A percentile compares a stretch with the other conserved stretches of the same genome.
phyloP scores from a whole-genome alignment of 2,329 filamentous ascomycete genomes.

The Coleophoma crateriformis region DNA sequence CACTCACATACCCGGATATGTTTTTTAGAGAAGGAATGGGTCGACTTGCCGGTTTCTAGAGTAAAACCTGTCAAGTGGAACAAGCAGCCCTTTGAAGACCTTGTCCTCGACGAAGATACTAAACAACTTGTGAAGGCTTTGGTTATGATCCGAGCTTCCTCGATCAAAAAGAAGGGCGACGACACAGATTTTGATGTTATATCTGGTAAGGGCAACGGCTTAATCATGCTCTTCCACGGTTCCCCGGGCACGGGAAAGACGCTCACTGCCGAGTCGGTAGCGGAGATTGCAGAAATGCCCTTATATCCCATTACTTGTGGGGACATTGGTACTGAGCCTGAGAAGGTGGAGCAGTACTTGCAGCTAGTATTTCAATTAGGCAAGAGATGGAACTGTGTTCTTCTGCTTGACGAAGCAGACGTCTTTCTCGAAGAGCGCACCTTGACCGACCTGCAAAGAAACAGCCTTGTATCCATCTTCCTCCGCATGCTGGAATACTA shows the following conservation, averaged over 20 bases:
- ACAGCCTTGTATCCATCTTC: slow-evolving; percentile 8
- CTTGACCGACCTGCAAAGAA: slow-evolving; percentile 5
- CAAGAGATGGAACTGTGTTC: slow-evolving; percentile 11
- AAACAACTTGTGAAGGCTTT: slow-evolving; percentile 40
- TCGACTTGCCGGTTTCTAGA: not conserved
- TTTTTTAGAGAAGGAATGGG: not conserved
- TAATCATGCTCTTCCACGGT: slow-evolving; percentile 36
- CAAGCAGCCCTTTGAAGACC: slow-evolving; percentile 32
- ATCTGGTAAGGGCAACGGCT: slow-evolving; percentile 31
- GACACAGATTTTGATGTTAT: not conserved
- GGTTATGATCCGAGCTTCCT: slow-evolving; percentile 24
- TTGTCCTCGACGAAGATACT: slow-evolving; percentile 38
- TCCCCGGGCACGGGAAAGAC: slow-evolving; percentile 15
- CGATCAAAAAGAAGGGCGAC: not conserved
- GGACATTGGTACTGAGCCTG: slow-evolving; percentile 61
- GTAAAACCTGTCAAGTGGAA: not conserved
- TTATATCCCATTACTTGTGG: slow-evolving; percentile 53
- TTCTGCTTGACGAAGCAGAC: slow-evolving; percentile 21
- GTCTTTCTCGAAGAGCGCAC: slow-evolving; percentile 11
- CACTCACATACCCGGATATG: not conserved
- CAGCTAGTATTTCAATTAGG: slow-evolving; percentile 11
- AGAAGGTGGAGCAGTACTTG: slow-evolving; percentile 48
- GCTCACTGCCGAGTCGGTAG: slow-evolving; percentile 25
- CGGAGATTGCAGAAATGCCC: slow-evolving; percentile 41
- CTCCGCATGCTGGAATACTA: slow-evolving; percentile 2